These are phyloP conservation scores for Alternaria viburni DNA, from an alignment of 2,329 filamentous ascomycete genomes.

Conservation along the genomic window DNA sequence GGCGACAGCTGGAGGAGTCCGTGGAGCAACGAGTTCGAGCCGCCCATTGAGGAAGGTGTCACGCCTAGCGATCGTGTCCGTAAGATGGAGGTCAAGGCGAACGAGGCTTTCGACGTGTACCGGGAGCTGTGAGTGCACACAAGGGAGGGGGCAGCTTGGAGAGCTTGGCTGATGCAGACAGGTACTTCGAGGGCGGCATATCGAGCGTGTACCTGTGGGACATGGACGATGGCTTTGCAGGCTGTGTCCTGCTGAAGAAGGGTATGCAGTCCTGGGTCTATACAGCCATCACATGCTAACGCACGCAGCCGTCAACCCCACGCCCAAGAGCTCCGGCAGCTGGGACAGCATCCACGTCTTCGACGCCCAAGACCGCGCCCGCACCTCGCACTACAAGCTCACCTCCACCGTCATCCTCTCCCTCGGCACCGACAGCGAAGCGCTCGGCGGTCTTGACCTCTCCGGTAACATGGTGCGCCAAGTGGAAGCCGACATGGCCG, in stretches of 20 bases:
- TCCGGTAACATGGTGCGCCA: slow-evolving; percentile 98
- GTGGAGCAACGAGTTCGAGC: slow-evolving; percentile 99
- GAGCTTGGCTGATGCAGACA: slow-evolving; percentile 36
- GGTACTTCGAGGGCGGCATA: slow-evolving; percentile 93
- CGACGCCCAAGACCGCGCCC: slow-evolving; percentile 90
- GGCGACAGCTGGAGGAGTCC: slow-evolving; percentile 96
- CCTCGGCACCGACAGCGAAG: slow-evolving; percentile 71
- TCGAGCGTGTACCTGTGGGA: slow-evolving; percentile 99
- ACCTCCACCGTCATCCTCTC: slow-evolving; percentile 96
- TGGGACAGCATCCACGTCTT: slow-evolving; percentile 99
- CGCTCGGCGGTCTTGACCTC: slow-evolving; percentile 85
- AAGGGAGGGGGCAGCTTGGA: background rate
- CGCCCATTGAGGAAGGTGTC: slow-evolving; percentile 81
- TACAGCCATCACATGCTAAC: slow-evolving; percentile 14
- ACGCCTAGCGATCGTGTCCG: slow-evolving; percentile 89
- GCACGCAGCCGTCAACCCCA: slow-evolving; percentile 67
- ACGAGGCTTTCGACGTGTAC: slow-evolving; percentile 97
- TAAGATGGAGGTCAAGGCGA: slow-evolving; percentile 91
- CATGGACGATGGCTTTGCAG: slow-evolving; percentile 95
- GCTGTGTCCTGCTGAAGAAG: slow-evolving; percentile 95
- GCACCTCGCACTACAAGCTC: slow-evolving; percentile 94
- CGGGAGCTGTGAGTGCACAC: slow-evolving; percentile 71
- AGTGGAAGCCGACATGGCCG: slow-evolving; percentile 87
- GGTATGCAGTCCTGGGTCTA: slow-evolving; percentile 57
- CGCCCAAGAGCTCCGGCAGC: slow-evolving; percentile 73